Evolutionary conservation across 2,329 filamentous ascomycete genomes (phyloP).

Genomic region (Ceratocystis huliohia): DNA sequence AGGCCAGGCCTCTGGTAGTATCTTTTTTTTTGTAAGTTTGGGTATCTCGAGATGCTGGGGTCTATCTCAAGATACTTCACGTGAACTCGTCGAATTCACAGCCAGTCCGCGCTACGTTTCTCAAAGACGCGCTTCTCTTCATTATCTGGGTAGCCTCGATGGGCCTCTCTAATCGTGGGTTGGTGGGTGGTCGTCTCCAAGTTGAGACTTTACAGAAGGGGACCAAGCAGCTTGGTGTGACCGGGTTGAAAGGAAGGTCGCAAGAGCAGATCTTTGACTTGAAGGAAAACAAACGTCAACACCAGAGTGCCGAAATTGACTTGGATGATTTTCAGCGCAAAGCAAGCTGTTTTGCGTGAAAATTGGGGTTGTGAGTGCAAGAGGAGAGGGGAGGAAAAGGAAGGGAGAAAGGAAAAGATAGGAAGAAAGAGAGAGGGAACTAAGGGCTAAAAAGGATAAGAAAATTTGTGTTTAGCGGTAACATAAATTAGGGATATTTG

Average conservation of each 20-base stretch:
- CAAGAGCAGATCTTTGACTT: background rate
- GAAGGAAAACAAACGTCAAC: background rate
- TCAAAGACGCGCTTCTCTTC: conserved; percentile 22
- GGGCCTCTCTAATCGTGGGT: conserved; percentile 5
- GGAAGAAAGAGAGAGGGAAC: background rate
- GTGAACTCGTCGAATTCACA: conserved; percentile 22
- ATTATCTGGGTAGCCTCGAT: conserved; percentile 19
- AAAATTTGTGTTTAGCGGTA: conserved; percentile 1
- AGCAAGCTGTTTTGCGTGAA: conserved; percentile 6
- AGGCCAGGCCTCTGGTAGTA: background rate
- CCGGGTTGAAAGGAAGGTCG: background rate
- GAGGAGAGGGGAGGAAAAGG: background rate
- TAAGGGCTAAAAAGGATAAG: background rate
- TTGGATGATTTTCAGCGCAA: background rate
- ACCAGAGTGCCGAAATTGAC: background rate
- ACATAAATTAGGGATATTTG: background rate
- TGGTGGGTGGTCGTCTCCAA: conserved; percentile 1
- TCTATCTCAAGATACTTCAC: conserved; percentile 15
- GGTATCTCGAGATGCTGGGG: conserved; percentile 7
- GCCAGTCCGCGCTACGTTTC: conserved; percentile 21
- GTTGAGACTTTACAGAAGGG: conserved; percentile 4
- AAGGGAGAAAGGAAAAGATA: background rate
- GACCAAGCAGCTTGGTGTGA: background rate
- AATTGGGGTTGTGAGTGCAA: background rate
- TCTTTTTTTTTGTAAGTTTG: background rate